These are phyloP conservation scores for Colletotrichum viniferum DNA, from an alignment of 2,329 filamentous ascomycete genomes.

Conservation along the genomic window DNA sequence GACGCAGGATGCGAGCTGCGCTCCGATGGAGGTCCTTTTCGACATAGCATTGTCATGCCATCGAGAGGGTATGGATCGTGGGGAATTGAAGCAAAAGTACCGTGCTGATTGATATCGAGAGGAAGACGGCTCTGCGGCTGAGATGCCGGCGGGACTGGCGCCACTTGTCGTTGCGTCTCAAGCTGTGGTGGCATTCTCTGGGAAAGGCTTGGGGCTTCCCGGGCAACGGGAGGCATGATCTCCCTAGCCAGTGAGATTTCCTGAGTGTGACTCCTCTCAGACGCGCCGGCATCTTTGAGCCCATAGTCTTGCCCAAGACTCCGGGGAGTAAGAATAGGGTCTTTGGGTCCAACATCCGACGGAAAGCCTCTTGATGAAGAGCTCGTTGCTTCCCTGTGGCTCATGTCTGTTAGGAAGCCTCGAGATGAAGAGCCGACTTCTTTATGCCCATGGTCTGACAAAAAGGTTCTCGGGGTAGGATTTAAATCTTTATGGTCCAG, in stretches of 20 bases:
- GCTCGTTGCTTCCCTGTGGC: neutral
- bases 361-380: neutral
- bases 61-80: slow-evolving; percentile 95
- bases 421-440: neutral
- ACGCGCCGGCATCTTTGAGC: neutral
- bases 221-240: slow-evolving; percentile 45
- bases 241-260: slow-evolving; percentile 67
- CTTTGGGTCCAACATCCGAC: neutral
- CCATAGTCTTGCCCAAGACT: neutral
- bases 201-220: slow-evolving; percentile 56
- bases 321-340: neutral
- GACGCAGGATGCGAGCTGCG: slow-evolving; percentile 55
- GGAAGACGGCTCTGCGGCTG: slow-evolving; percentile 32
- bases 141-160: slow-evolving; percentile 20
- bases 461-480: neutral
- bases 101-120: slow-evolving; percentile 59
- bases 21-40: slow-evolving; percentile 70
- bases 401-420: neutral
- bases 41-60: slow-evolving; percentile 97
- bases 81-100: slow-evolving; percentile 71
- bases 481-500: neutral
- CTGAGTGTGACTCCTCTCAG: slow-evolving; percentile 58
- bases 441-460: neutral
- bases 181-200: slow-evolving; percentile 45
- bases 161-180: neutral